A percentile compares a stretch with the other conserved stretches of the same genome.
These are phyloP conservation scores for Aspergillus diversus DNA, from an alignment of 495 filamentous ascomycete species.

Conservation along the genomic window DNA sequence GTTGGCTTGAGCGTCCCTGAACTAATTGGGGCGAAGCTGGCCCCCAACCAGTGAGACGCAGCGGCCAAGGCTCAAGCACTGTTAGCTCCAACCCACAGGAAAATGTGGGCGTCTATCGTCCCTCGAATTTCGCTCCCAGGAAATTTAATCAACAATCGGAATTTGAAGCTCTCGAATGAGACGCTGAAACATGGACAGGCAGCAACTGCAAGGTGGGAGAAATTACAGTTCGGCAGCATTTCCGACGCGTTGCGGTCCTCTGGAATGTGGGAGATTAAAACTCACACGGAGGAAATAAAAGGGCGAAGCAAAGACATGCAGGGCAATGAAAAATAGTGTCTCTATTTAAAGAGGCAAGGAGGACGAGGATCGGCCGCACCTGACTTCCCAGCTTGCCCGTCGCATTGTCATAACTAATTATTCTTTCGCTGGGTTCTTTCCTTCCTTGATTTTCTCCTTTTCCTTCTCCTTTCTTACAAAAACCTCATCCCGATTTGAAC, in stretches of 20 bases:
- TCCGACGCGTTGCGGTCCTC: background rate
- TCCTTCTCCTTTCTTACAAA: background rate
- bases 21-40: slow-evolving; percentile 4
- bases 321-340: background rate
- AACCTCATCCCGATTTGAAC: background rate
- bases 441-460: background rate
- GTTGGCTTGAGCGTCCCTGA: slow-evolving; percentile 15
- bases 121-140: background rate
- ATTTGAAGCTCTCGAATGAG: background rate
- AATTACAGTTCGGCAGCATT: no score
- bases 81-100: background rate
- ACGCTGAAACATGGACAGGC: background rate
- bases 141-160: background rate
- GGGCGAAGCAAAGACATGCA: no score
- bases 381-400: background rate
- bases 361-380: background rate
- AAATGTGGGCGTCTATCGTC: background rate
- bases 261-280: background rate
- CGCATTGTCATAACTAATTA: background rate
- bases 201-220: background rate
- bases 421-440: background rate
- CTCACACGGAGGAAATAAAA: no score
- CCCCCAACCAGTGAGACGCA: slow-evolving; percentile 10
- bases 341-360: slow-evolving; percentile 4
- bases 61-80: slow-evolving; percentile 10